These are phyloP conservation scores for Pleodorina starrii DNA, from an alignment of 139 green algal species.

Conservation along the genomic window DNA sequence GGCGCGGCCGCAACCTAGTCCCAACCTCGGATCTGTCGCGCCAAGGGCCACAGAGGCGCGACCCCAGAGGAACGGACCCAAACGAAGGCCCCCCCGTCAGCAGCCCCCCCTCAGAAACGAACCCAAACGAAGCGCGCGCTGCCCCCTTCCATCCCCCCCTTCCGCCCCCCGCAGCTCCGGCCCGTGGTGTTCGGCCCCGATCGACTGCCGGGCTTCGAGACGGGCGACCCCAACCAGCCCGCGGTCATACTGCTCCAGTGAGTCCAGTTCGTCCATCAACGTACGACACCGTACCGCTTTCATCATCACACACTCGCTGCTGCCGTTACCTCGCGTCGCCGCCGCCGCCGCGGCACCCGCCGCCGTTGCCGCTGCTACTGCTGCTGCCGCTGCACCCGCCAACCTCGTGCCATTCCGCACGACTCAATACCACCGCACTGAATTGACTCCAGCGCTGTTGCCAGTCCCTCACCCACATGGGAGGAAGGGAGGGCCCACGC, in stretches of 20 bases:
- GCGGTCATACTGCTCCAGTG: slow-evolving; percentile 62
- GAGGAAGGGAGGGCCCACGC: too few relatives aligned
- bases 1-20: too few relatives aligned
- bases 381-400: background rate
- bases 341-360: background rate
- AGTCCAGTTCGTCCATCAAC: background rate
- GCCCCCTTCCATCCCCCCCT: too few relatives aligned
- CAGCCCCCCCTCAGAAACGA: too few relatives aligned
- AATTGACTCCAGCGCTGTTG: background rate
- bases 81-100: too few relatives aligned
- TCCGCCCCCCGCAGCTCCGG: slow-evolving; percentile 42
- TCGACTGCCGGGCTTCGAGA: slow-evolving; percentile 54
- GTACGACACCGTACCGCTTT: background rate
- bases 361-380: background rate
- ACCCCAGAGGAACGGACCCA: too few relatives aligned
- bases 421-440: background rate
- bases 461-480: too few relatives aligned
- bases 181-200: slow-evolving; percentile 3
- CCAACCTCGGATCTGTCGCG: too few relatives aligned
- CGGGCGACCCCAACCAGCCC: slow-evolving; percentile 29
- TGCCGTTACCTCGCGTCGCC: background rate
- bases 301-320: background rate
- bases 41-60: too few relatives aligned
- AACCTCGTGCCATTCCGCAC: background rate
- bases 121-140: too few relatives aligned